These are phyloP conservation scores for Acanthochlamys bracteata DNA, from an alignment of 106 monocot species.

Conservation along the genomic window DNA sequence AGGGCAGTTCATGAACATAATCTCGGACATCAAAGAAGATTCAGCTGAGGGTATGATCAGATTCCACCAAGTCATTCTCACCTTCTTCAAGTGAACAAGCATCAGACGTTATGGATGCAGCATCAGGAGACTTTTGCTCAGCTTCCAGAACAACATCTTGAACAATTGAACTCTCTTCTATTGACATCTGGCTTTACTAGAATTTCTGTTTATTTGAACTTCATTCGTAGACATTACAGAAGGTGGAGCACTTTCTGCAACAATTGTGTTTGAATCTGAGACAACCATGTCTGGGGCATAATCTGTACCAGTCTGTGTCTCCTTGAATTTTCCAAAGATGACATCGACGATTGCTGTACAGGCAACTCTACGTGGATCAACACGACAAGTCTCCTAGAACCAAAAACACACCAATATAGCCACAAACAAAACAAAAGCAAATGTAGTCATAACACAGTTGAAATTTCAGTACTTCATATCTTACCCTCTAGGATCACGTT, in stretches of 20 bases:
- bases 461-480: not conserved
- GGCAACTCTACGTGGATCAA: not conserved
- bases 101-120: too few relatives aligned
- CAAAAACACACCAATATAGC: not conserved
- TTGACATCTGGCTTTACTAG: constrained; percentile 10
- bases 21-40: too few relatives aligned
- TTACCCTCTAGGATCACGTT: constrained; percentile 1
- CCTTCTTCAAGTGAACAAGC: too few relatives aligned
- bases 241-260: too few relatives aligned
- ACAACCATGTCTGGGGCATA: too few relatives aligned
- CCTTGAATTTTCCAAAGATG: not conserved
- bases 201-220: constrained; percentile 15
- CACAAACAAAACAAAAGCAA: not conserved
- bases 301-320: too few relatives aligned
- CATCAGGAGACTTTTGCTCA: constrained; percentile 5
- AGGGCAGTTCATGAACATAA: too few relatives aligned
- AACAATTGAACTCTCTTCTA: constrained; percentile 14
- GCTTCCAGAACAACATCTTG: constrained; percentile 10
- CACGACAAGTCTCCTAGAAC: not conserved
- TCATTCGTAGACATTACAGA: constrained; percentile 10
- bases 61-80: too few relatives aligned
- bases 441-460: not conserved
- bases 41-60: too few relatives aligned
- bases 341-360: not conserved
- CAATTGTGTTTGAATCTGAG: too few relatives aligned